phyloP scores from a whole-genome alignment of 805 yeast species.

The Teunomyces tritomae region DNA sequence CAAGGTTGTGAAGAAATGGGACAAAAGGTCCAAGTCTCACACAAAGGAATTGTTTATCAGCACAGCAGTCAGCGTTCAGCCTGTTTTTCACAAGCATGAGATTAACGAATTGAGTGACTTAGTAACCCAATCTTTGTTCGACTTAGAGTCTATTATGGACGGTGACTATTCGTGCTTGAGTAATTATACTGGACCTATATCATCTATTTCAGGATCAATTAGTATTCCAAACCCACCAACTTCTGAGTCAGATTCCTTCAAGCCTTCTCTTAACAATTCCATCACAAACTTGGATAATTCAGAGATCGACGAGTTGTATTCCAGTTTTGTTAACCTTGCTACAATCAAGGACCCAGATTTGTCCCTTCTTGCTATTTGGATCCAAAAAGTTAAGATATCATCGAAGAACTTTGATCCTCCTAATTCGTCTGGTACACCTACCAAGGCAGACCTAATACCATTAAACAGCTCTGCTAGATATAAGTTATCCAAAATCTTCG shows the following conservation, averaged over 20 bases:
- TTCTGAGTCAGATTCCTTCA: background rate
- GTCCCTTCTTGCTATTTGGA: conserved; percentile 36
- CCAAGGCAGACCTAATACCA: conserved; percentile 2
- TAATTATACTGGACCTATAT: background rate
- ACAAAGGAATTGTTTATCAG: conserved; percentile 89
- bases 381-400: conserved; percentile 34
- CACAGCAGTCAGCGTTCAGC: conserved; percentile 94
- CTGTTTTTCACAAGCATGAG: conserved; percentile 88
- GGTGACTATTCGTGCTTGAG: conserved; percentile 39
- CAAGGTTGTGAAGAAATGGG: conserved; percentile 97
- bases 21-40: conserved; percentile 90
- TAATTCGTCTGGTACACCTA: background rate
- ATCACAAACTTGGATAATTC: conserved; percentile 27
- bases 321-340: conserved; percentile 61
- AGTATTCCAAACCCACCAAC: background rate
- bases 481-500: conserved; percentile 66
- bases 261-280: conserved; percentile 2
- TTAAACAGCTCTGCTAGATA: conserved; percentile 14
- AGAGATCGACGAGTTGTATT: conserved; percentile 67
- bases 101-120: conserved; percentile 81
- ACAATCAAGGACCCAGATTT: conserved; percentile 41
- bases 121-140: conserved; percentile 63
- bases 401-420: conserved; percentile 9
- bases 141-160: conserved; percentile 60
- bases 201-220: background rate